These are phyloP conservation scores for Ceratocystis cubensis DNA, from an alignment of 2,329 filamentous ascomycete species.

Conservation along the genomic window DNA sequence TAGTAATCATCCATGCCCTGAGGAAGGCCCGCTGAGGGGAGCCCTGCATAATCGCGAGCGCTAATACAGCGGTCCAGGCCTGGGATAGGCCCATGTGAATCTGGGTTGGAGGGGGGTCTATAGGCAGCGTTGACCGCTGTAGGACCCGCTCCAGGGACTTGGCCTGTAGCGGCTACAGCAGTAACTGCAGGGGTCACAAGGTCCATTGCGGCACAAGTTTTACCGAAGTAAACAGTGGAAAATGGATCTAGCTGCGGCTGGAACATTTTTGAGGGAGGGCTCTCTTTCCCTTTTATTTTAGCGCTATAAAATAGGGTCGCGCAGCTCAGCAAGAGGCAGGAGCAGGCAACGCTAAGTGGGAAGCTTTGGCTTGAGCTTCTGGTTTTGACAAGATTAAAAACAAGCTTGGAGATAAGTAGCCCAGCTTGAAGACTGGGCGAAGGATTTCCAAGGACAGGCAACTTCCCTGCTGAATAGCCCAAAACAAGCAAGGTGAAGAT, in stretches of 20 bases:
- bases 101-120: neutral
- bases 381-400: neutral
- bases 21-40: neutral
- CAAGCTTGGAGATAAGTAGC: neutral
- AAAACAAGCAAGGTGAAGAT: slow-evolving; percentile 1
- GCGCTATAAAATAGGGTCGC: neutral
- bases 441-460: slow-evolving; percentile 5
- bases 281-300: neutral
- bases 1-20: neutral
- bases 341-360: neutral
- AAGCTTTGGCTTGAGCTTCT: slow-evolving; percentile 9
- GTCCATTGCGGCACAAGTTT: neutral
- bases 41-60: neutral
- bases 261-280: slow-evolving; percentile 35
- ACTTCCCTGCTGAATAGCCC: slow-evolving; percentile 2
- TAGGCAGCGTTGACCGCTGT: neutral
- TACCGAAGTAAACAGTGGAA: slow-evolving; percentile 31
- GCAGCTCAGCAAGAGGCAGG: neutral
- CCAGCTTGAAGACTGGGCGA: neutral
- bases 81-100: neutral
- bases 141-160: neutral
- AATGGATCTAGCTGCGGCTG: slow-evolving; percentile 41
- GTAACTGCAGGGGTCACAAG: neutral
- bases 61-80: neutral
- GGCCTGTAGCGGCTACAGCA: neutral